A percentile compares a stretch with the other conserved stretches of the same genome.
Conservation (phyloP, 1,284 basidiomycete species). For the Cryptococcus hybrid region DNA sequence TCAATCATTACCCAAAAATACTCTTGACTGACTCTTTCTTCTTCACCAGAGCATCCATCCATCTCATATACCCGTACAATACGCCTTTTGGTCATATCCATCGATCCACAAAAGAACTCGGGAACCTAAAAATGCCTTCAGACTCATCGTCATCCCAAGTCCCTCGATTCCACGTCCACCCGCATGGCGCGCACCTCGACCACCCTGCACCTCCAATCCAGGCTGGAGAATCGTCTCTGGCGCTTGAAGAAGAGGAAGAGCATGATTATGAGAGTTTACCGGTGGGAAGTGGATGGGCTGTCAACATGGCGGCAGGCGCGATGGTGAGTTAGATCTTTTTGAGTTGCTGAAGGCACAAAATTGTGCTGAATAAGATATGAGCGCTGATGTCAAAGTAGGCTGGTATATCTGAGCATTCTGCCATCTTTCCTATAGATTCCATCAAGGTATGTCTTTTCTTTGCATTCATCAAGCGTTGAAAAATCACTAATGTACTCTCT, state of each 20-base stretch:
- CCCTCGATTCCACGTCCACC: conserved; percentile 22
- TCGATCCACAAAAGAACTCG: no score
- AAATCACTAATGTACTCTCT: background rate
- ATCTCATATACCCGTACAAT: no score
- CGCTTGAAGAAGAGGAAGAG: conserved; percentile 39
- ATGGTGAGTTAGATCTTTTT: conserved; percentile 60
- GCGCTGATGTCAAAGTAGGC: conserved; percentile 59
- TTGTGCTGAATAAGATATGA: no score
- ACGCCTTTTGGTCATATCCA: no score
- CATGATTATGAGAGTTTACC: conserved; percentile 51
- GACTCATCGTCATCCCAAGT: conserved; percentile 8
- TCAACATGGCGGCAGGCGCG: conserved; percentile 97
- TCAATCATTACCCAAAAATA: no score
- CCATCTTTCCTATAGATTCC: conserved; percentile 98
- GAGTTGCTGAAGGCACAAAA: background rate
- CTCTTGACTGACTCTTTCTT: no score
- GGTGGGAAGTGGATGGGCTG: conserved; percentile 53
- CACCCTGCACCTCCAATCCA: conserved; percentile 16
- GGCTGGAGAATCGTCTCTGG: conserved; percentile 20
- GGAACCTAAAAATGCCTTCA: no score
- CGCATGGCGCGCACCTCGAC: conserved; percentile 25
- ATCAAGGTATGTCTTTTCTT: conserved; percentile 72
- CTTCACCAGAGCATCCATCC: no score
- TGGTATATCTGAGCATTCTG: conserved; percentile 97
- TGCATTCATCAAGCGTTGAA: background rate